Percentiles rank a stretch among this genome's conserved stretches.
phyloP scores from a whole-genome alignment of 2,329 filamentous ascomycete genomes.

The Apiospora rasikravindrae region DNA sequence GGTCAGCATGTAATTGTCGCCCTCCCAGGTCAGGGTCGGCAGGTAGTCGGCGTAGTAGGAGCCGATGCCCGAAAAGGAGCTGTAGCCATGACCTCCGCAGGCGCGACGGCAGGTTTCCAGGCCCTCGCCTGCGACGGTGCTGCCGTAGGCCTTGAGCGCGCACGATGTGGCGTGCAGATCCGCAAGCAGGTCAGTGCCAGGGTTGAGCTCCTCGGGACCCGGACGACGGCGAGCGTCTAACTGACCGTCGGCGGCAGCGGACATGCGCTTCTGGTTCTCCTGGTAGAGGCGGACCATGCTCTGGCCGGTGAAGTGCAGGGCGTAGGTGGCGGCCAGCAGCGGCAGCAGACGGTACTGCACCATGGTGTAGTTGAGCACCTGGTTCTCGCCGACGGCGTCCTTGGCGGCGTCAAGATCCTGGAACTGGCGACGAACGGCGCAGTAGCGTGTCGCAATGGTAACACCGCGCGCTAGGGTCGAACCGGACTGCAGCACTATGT shows the following conservation, averaged over 20 bases:
- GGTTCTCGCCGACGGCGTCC: slow-evolving; percentile 67
- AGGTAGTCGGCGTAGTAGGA: slow-evolving; percentile 78
- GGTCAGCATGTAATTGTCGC: slow-evolving; percentile 83
- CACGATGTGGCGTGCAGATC: slow-evolving; percentile 80
- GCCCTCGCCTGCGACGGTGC: slow-evolving; percentile 74
- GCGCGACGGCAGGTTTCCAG: slow-evolving; percentile 76
- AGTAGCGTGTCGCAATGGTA: slow-evolving; percentile 78
- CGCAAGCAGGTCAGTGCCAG: slow-evolving; percentile 71
- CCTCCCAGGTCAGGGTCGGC: slow-evolving; percentile 73
- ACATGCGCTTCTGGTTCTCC: slow-evolving; percentile 73
- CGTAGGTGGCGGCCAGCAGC: slow-evolving; percentile 74
- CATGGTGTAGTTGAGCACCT: slow-evolving; percentile 82
- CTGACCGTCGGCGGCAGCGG: slow-evolving; percentile 35
- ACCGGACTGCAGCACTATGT: slow-evolving; percentile 75
- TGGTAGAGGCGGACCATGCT: slow-evolving; percentile 77
- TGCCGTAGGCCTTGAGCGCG: slow-evolving; percentile 75
- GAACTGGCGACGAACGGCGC: slow-evolving; percentile 77
- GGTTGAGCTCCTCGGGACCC: slow-evolving; percentile 70
- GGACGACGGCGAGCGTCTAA: slow-evolving; percentile 56
- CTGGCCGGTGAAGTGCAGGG: slow-evolving; percentile 79
- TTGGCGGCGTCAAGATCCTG: slow-evolving; percentile 70
- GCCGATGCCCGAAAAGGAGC: slow-evolving; percentile 76
- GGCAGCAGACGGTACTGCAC: slow-evolving; percentile 77
- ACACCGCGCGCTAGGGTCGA: slow-evolving; percentile 75
- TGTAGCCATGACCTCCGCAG: slow-evolving; percentile 80